Conservation (phyloP, 805 yeast genomes). For the Cyberlindnera euphorbiiphila region DNA sequence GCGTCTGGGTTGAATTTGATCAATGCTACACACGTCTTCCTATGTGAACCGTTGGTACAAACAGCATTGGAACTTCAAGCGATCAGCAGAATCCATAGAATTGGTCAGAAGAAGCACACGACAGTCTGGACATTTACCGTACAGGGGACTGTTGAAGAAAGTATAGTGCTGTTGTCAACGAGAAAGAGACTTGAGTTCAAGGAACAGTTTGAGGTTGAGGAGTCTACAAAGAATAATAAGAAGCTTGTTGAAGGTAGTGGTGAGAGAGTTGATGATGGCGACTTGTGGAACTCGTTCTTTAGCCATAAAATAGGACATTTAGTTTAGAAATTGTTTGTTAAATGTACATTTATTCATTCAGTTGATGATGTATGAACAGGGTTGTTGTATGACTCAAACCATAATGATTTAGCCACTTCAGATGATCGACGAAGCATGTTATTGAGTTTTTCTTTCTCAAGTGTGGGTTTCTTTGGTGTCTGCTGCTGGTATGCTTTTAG, state of each 20-base stretch:
- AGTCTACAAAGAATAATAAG: constrained; percentile 48
- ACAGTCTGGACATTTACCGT: constrained; percentile 92
- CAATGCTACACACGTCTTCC: constrained; percentile 87
- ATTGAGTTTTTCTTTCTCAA: constrained; percentile 5
- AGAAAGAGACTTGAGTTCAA: constrained; percentile 45
- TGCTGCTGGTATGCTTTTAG: background rate
- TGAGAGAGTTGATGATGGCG: constrained; percentile 53
- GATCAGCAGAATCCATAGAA: constrained; percentile 84
- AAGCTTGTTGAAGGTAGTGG: constrained; percentile 50
- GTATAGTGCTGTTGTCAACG: constrained; percentile 67
- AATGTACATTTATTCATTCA: background rate
- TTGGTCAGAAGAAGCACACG: constrained; percentile 80
- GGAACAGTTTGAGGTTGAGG: constrained; percentile 47
- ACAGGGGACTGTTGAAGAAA: constrained; percentile 82
- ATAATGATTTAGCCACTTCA: constrained; percentile 7
- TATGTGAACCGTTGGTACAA: constrained; percentile 91
- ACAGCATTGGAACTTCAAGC: constrained; percentile 89
- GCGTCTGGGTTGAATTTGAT: constrained; percentile 88
- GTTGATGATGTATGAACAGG: background rate
- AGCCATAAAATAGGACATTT: constrained; percentile 20
- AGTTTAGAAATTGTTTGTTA: constrained; percentile 3
- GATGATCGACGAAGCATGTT: constrained; percentile 9
- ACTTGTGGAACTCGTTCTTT: constrained; percentile 63
- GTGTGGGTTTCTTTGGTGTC: background rate
- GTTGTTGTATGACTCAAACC: constrained; percentile 5